These are phyloP conservation scores for Ziziphus jujuba DNA, from an alignment of 306 rosid species.

Conservation along the genomic window DNA sequence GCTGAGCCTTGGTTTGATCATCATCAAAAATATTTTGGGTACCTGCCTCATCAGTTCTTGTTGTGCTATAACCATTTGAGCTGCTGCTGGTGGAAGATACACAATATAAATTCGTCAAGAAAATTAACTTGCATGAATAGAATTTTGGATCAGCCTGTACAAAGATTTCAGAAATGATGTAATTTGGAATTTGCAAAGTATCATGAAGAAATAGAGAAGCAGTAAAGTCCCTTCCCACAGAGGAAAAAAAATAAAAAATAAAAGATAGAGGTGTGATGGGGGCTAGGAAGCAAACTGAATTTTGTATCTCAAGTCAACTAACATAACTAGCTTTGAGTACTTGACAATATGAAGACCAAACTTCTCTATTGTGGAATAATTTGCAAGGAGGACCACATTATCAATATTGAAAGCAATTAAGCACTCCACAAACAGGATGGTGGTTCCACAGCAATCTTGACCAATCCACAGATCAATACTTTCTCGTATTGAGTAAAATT, in stretches of 20 bases:
- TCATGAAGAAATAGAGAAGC: background rate
- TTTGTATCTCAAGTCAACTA: too few species aligned
- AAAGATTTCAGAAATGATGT: too few species aligned
- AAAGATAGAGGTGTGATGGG: too few species aligned
- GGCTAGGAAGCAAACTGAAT: too few species aligned
- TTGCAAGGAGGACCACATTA: too few species aligned
- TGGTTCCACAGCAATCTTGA: background rate
- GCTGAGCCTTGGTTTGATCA: slow-evolving; percentile 51
- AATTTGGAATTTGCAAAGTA: background rate
- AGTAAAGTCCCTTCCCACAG: too few species aligned
- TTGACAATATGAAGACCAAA: too few species aligned
- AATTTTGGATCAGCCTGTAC: background rate
- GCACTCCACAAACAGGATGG: background rate
- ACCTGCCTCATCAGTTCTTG: slow-evolving; percentile 23
- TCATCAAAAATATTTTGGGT: slow-evolving; percentile 13
- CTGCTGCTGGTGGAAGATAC: slow-evolving; percentile 29
- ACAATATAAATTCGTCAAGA: slow-evolving; percentile 9
- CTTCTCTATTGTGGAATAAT: too few species aligned
- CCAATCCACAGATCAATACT: too few species aligned
- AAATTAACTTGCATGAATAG: slow-evolving; percentile 4
- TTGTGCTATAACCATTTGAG: slow-evolving; percentile 42
- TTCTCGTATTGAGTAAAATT: too few species aligned
- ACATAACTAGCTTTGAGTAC: too few species aligned
- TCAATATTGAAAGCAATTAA: too few species aligned
- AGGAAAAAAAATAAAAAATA: background rate